Conservation (phyloP, 78 protist species). For the Monocercomonoides exilis region DNA sequence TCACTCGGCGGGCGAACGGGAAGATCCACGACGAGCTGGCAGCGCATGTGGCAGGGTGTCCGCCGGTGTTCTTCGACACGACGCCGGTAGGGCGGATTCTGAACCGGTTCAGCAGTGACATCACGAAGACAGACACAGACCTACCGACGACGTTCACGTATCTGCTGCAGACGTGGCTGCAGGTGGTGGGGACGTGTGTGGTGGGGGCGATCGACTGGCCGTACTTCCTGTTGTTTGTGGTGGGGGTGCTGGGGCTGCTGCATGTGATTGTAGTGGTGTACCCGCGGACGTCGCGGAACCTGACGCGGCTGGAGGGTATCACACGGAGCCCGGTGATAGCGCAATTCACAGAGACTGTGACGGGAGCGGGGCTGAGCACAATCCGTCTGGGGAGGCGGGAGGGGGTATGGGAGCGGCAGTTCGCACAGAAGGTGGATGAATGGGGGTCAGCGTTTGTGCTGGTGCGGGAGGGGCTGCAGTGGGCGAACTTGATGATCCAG, state of each 20-base stretch:
- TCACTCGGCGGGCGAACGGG: not conserved
- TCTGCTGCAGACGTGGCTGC: not conserved
- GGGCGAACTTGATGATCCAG: not conserved
- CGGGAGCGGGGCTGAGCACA: not conserved
- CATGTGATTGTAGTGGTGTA: not conserved
- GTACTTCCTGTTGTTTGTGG: not conserved
- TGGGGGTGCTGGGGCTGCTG: not conserved
- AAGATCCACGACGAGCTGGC: conserved; percentile 27
- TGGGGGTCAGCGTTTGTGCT: not conserved
- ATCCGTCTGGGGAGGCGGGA: not conserved
- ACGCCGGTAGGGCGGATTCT: conserved; percentile 91
- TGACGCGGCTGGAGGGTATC: conserved; percentile 3
- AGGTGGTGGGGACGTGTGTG: not conserved
- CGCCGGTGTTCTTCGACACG: conserved; percentile 87
- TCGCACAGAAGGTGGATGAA: not conserved
- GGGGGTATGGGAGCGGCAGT: not conserved
- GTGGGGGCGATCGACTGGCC: conserved; percentile 14
- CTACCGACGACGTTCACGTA: not conserved
- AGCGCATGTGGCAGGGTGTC: conserved; percentile 51
- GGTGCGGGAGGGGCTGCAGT: not conserved
- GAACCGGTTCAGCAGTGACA: conserved; percentile 77
- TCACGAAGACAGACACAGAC: not conserved
- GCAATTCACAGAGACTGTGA: not conserved
- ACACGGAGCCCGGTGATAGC: not conserved
- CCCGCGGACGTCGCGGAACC: not conserved